Evolutionary conservation across 108 stramenopile species (phyloP), one percentile per base, ranked within the genome.

Genomic region (Asterionellopsis glacialis): DNA sequence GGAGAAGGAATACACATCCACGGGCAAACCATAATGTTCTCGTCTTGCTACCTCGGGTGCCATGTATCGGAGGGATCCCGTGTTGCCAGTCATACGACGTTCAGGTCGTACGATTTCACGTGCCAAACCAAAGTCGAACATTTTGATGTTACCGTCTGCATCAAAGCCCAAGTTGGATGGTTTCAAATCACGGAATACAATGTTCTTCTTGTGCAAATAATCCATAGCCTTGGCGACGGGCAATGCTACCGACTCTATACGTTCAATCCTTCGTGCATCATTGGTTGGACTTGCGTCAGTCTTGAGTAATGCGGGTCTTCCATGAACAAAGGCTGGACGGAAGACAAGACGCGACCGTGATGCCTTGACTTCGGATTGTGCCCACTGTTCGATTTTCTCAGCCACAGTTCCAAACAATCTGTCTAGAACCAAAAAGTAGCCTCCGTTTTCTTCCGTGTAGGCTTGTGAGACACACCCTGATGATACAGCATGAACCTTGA

Each of bases 1-100:
- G 41, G 58, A 72, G 74, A 87, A 84, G 19, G 83, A 79, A 50
- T 87, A 92, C 11, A 88, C 87, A 68, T 92, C 90, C 41, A 81
- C 73, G 26, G 65, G 70, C 54, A 70, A 63, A 61, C 33, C 25
- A 19, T 65, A 61, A 25, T 7, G 28, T 27, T 45, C n/a, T 47
- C n/a, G 24, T 49, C 15, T 5, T 22, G 69, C 13, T 9, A 45
- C 15, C 27, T 84, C 83, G 3, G 83, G 83, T 45, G 83, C 75
- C 64, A 79, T 76, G 61, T 80, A 84, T 0, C 65, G 57, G 21
- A 68, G 42, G 25, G 56, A 67, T 24, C 71, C 60, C 7, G 61
- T 40, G n/a, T 57, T 64, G 40, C 65, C 68, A 19, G 57, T 33
- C 9, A 60, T 45, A 19, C 41, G 6, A 1, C 33, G 57, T 10